phyloP scores from a whole-genome alignment of 108 stramenopile species.

The Licmophora abbreviata region DNA sequence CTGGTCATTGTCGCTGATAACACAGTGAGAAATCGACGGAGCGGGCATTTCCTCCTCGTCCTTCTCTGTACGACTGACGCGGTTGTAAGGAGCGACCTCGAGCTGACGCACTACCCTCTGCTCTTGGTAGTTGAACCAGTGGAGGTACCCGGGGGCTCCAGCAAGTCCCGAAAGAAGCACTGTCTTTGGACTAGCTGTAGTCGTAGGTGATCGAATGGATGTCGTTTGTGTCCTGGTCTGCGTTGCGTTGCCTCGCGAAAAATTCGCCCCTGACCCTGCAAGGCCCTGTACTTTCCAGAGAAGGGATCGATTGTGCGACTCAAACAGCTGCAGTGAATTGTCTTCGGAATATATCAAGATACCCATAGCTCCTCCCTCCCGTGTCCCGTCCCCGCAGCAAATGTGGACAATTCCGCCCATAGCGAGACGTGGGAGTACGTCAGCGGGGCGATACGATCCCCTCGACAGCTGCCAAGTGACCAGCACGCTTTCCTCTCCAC shows the following conservation, averaged over 20 bases:
- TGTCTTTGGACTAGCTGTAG: background rate
- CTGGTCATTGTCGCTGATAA: constrained; percentile 31
- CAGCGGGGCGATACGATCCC: constrained; percentile 42
- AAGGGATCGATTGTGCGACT: constrained; percentile 42
- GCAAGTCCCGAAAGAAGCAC: constrained; percentile 25
- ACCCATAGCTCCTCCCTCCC: constrained; percentile 9
- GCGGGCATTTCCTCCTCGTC: constrained; percentile 40
- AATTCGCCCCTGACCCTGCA: constrained; percentile 17
- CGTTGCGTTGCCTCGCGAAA: constrained; percentile 3
- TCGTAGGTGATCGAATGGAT: constrained; percentile 3
- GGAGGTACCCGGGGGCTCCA: constrained; percentile 68
- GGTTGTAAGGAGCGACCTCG: constrained; percentile 77
- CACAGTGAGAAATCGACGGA: constrained; percentile 54
- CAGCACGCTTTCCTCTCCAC: constrained; percentile 70
- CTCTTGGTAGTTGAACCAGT: constrained; percentile 63
- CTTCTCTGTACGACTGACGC: constrained; percentile 50
- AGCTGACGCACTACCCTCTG: constrained; percentile 38
- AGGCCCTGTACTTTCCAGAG: constrained; percentile 64
- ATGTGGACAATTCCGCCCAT: constrained; percentile 53
- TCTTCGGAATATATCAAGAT: constrained; percentile 56
- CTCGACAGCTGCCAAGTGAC: constrained; percentile 70
- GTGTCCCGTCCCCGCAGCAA: constrained; percentile 12
- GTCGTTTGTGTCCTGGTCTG: background rate
- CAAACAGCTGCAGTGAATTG: constrained; percentile 58
- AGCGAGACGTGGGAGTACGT: constrained; percentile 54